Base-by-base conservation (phyloP, 2,329 filamentous ascomycete genomes). In the Cordyceps fumosorosea region DNA sequence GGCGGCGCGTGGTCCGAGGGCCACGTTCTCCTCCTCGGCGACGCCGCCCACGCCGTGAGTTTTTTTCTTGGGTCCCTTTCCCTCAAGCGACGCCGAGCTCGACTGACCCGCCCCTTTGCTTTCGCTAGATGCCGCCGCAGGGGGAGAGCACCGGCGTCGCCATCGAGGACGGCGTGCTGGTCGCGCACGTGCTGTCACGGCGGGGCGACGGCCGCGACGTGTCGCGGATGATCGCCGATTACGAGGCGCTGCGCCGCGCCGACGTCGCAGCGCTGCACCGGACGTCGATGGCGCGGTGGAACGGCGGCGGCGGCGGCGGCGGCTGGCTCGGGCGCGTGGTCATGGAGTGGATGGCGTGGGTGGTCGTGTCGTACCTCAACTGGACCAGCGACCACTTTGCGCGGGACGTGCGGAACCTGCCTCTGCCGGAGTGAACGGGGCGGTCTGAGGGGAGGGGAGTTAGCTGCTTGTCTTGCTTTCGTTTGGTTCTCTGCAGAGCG, bases 1-100 rank as follows among this genome's bases (percentile, higher is more conserved):
- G 72, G 72, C 5, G 70, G 72, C 1, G 59, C 61, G 16, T 77
- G 74, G 74, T 72, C 61, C 24, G 72, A 66, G 40, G 75, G 84
- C 2, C 64, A 68, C 11, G 68, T 68, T 51, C 74, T 86, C 5
- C 70, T 86, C 2, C 70, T 85, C 3, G 84, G 83, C 4, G 83
- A 86, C 68, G 82, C 82, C 2, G 82, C 81, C 0, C 83, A 86
- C 70, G 81, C 82, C 54, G 67, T 66, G 56, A 61, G 67, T 47
- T 22, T 34, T 11, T 20, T 8, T 16, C 54, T 5, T 20, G 7
- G 11, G 6, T 18, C 24, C 10, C 34, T 53, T 40, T 26, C 3
- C 20, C 29, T 14, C 7, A 29, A 7, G 8, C 5, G 5, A 29
- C 5, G 29, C 29, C 8, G 29, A 6, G 8, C 29, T 29, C 29